phyloP scores from a whole-genome alignment of 1,284 basidiomycete genomes.

The Heterobasidion annosum region DNA sequence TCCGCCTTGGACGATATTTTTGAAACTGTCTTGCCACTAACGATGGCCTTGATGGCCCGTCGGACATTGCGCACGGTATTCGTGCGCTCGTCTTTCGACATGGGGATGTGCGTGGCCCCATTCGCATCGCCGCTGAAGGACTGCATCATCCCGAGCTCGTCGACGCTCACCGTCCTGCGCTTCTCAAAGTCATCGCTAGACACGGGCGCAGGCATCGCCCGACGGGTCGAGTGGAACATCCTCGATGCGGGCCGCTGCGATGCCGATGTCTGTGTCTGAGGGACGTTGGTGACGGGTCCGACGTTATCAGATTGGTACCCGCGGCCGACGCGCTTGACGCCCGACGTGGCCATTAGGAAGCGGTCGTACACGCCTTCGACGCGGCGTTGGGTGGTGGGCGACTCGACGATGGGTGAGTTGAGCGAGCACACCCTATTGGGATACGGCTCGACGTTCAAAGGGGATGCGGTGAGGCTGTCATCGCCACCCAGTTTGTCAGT shows the following conservation, averaged over 20 bases:
- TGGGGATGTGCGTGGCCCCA: not conserved
- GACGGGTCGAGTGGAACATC: slow-evolving; percentile 42
- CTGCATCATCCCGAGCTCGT: slow-evolving; percentile 21
- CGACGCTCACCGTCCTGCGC: slow-evolving; percentile 16
- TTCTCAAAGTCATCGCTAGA: slow-evolving; percentile 35
- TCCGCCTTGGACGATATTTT: not conserved
- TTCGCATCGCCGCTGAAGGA: not conserved
- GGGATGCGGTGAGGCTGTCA: slow-evolving; percentile 51
- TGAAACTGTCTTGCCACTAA: not conserved
- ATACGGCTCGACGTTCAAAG: slow-evolving; percentile 54
- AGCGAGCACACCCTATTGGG: slow-evolving; percentile 28
- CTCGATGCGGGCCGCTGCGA: slow-evolving; percentile 29
- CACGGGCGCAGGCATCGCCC: slow-evolving; percentile 55
- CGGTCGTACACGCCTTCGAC: slow-evolving; percentile 68
- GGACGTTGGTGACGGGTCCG: slow-evolving; percentile 23
- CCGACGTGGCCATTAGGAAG: slow-evolving; percentile 68
- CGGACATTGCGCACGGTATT: not conserved
- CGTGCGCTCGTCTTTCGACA: not conserved
- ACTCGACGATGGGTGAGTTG: slow-evolving; percentile 32
- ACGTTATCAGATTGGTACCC: slow-evolving; percentile 64
- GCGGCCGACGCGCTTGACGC: slow-evolving; percentile 63
- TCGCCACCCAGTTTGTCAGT: slow-evolving; percentile 2
- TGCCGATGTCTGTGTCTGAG: slow-evolving; percentile 14
- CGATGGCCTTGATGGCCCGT: not conserved
- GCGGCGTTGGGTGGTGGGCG: slow-evolving; percentile 46